Evolutionary conservation across 345 rosid species (phyloP).

Genomic region (Murraya koenigii): DNA sequence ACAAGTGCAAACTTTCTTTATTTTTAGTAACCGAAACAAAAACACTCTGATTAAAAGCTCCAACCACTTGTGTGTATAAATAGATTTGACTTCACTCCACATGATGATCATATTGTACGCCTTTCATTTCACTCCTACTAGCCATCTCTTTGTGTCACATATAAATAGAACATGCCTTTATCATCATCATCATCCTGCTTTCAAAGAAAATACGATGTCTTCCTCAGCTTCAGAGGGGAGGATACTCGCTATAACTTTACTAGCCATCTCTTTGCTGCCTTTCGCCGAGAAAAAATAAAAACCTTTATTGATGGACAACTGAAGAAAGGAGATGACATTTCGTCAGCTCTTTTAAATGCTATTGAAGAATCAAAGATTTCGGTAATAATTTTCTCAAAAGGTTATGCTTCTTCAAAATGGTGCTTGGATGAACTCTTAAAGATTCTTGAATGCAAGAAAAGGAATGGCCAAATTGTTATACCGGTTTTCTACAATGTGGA

Average conservation of each 20-base stretch:
- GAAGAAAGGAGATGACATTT: background rate
- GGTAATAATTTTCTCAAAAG: background rate
- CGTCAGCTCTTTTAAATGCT: background rate
- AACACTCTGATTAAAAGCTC: too few relatives aligned
- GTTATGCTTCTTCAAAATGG: background rate
- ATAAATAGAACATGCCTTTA: background rate
- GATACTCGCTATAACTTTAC: background rate
- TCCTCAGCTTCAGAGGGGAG: background rate
- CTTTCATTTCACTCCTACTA: too few relatives aligned
- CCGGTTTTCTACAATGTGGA: constrained; percentile 10
- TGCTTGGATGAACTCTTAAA: background rate
- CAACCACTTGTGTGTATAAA: too few relatives aligned
- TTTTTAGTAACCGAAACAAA: too few relatives aligned
- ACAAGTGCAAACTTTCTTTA: too few relatives aligned
- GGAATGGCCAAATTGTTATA: background rate
- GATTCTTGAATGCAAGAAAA: background rate
- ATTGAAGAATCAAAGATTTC: constrained; percentile 1
- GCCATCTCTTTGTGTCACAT: too few relatives aligned
- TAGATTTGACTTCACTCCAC: too few relatives aligned
- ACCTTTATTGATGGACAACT: background rate
- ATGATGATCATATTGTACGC: too few relatives aligned
- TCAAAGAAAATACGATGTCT: background rate
- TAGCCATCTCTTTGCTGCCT: background rate
- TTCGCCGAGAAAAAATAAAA: background rate
- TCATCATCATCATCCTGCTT: background rate